Conservation (phyloP, 495 filamentous ascomycete species). For the Neurospora sp. region DNA sequence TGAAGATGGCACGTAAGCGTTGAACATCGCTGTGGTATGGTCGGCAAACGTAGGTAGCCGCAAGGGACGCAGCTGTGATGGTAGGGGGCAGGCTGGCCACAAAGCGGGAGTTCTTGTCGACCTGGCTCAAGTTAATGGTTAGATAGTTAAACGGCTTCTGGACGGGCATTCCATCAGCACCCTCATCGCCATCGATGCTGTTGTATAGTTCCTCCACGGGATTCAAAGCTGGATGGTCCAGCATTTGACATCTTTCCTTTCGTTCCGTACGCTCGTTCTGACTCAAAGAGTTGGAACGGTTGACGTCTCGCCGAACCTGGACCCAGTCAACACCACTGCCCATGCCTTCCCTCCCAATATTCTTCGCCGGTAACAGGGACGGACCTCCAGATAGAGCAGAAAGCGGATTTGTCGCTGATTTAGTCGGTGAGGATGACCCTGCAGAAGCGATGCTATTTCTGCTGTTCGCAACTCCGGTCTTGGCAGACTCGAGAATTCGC, state of each 20-base stretch:
- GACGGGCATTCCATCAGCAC: slow-evolving; percentile 72
- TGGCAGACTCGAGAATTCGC: slow-evolving; percentile 89
- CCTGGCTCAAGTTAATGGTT: slow-evolving; percentile 65
- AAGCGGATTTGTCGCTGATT: not conserved
- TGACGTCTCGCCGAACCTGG: slow-evolving; percentile 88
- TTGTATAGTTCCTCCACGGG: slow-evolving; percentile 82
- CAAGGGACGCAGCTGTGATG: slow-evolving; percentile 73
- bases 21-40: slow-evolving; percentile 95
- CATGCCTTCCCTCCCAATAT: slow-evolving; percentile 56
- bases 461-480: slow-evolving; percentile 83
- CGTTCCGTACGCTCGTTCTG: slow-evolving; percentile 77
- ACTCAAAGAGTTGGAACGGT: slow-evolving; percentile 86
- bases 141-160: slow-evolving; percentile 76
- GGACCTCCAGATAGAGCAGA: slow-evolving; percentile 4
- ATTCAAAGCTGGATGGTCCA: slow-evolving; percentile 79
- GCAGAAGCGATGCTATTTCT: slow-evolving; percentile 71
- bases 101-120: slow-evolving; percentile 94
- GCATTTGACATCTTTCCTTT: slow-evolving; percentile 87
- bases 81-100: slow-evolving; percentile 81
- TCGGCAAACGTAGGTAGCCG: slow-evolving; percentile 85
- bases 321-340: slow-evolving; percentile 75
- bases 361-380: slow-evolving; percentile 31
- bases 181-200: slow-evolving; percentile 84
- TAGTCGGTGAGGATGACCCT: slow-evolving; percentile 23
- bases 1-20: slow-evolving; percentile 85